Conservation (phyloP, 2,329 filamentous ascomycete genomes). For the Cladophialophora psammophila region DNA sequence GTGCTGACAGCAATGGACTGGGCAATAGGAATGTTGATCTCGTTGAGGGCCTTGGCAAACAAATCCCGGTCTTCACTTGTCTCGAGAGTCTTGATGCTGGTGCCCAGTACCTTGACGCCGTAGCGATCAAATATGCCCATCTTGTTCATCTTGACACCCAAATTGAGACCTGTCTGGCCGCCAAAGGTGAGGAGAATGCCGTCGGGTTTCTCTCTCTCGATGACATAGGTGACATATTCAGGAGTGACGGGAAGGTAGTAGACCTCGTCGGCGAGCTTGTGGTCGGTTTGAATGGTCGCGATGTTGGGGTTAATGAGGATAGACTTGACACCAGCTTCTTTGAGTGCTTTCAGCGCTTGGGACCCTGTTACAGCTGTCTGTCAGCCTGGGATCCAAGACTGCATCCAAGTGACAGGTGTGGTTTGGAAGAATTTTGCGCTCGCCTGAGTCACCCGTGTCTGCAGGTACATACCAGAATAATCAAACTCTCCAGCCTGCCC, state of each 20-base stretch:
- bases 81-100: conserved; percentile 91
- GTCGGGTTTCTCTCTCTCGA: conserved; percentile 93
- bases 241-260: conserved; percentile 98
- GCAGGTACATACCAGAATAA: conserved; percentile 79
- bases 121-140: conserved; percentile 95
- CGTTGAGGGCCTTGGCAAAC: conserved; percentile 92
- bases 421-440: neutral
- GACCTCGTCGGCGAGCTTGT: conserved; percentile 93
- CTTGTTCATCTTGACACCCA: conserved; percentile 96
- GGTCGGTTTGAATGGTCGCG: conserved; percentile 96
- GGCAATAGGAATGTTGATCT: conserved; percentile 97
- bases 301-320: conserved; percentile 98
- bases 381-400: conserved; percentile 10
- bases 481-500: conserved; percentile 98
- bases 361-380: conserved; percentile 67
- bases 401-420: neutral
- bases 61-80: conserved; percentile 95
- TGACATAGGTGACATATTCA: conserved; percentile 97
- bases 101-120: conserved; percentile 93
- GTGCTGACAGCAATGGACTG: conserved; percentile 93
- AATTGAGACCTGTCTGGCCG: conserved; percentile 94
- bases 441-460: conserved; percentile 1
- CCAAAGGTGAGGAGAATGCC: conserved; percentile 97
- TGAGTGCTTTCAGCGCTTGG: conserved; percentile 94
- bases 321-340: conserved; percentile 89